Evolutionary conservation across 2,329 filamentous ascomycete species (phyloP), one percentile per base, ranked within the genome.

Genomic region (Capronia epimyces): DNA sequence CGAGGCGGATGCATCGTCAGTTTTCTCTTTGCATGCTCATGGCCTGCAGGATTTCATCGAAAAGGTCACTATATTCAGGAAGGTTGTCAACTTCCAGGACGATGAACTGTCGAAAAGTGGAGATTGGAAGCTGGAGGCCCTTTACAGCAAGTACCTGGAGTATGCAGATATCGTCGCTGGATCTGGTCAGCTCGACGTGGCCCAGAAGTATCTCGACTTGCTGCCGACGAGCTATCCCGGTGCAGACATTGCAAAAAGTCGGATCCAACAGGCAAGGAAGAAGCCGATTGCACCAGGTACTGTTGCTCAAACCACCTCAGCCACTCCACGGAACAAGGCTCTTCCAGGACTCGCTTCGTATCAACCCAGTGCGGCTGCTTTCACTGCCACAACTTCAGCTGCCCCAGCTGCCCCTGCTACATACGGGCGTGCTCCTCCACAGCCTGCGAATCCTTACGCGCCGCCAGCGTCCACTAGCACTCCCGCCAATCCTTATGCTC

Each of bases 81-180:
- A 93, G 60, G 90, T 96, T 37, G 90, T 89, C 56, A 89, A 91
- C 64, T 98, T 96, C 74, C 75, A 86, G 62, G 93, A 98, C 66
- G 70, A 72, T 7, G 89, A 96, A 64, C 80, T 81, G 57, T 52
- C 59, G 18, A 80, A 87, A 60, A 76, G 80, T 8, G 83, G 83
- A 1, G 87, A 84, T 61, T 98, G 91, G 91, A 96, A 95, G 72
- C 81, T 98, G 53, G 79, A 83, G 31, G 77, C 84, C 2, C 75
- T 98, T 46, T 98, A 98, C 69, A 84, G 89, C 67, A 95, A 95
- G 71, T 98, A 98, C 66, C 84, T 87, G 22, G 93, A 98, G 71
- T 98, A 97, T 67, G 91, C 93, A 12, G 91, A 98, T 66, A 90
- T 98, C 59, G 82, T 94, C 50, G 89, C 93, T 41, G 83, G 88